These are phyloP conservation scores for Gossypium longicalyx DNA, from an alignment of 345 rosid genomes.

Conservation along the genomic window DNA sequence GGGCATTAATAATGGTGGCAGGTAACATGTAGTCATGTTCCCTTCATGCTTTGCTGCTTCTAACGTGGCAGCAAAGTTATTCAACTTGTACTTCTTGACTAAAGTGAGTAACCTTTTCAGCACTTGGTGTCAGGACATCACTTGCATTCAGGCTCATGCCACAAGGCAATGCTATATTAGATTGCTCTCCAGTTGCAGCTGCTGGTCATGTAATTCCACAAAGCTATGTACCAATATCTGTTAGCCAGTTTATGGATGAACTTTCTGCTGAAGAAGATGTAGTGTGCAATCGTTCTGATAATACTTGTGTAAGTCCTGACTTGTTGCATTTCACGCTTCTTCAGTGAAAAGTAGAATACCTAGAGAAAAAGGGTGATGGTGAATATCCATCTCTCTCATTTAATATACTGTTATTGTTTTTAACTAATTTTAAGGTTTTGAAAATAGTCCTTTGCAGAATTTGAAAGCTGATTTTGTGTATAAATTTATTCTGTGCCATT, in stretches of 20 bases:
- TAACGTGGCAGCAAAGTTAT: constrained; percentile 5
- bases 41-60: constrained; percentile 5
- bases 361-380: background rate
- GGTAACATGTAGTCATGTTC: constrained; percentile 41
- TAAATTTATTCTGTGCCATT: background rate
- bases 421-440: constrained; percentile 1
- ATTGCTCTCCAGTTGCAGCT: constrained; percentile 92
- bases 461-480: background rate
- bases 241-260: constrained; percentile 97
- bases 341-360: background rate
- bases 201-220: constrained; percentile 95
- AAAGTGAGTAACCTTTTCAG: constrained; percentile 15
- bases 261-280: constrained; percentile 92
- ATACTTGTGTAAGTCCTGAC: constrained; percentile 50
- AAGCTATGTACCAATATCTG: constrained; percentile 86
- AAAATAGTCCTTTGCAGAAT: background rate
- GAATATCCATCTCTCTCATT: background rate
- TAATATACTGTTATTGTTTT: background rate
- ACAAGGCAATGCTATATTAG: constrained; percentile 87
- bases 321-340: background rate
- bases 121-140: constrained; percentile 54
- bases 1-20: constrained; percentile 55
- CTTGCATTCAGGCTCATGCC: constrained; percentile 94
- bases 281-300: constrained; percentile 53
- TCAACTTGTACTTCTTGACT: background rate